Conservation (phyloP, 805 yeast species). For the Blastobotrys parvus region DNA sequence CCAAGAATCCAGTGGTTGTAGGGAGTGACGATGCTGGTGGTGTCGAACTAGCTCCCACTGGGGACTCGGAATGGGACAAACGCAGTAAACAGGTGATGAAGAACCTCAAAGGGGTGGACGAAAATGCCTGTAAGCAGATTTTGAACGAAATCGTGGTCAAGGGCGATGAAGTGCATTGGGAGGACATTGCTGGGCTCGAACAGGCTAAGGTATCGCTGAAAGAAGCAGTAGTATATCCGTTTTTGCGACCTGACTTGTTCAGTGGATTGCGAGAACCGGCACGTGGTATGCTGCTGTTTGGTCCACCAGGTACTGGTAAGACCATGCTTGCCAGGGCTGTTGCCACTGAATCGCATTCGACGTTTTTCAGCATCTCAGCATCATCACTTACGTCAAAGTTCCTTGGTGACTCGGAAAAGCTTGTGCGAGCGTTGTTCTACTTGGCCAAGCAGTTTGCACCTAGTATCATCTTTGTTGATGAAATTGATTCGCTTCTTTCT, state of each 20-base stretch:
- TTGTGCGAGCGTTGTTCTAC: conserved; percentile 80
- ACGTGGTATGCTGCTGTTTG: conserved; percentile 90
- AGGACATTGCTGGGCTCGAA: conserved; percentile 87
- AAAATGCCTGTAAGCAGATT: conserved; percentile 69
- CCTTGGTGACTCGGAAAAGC: conserved; percentile 88
- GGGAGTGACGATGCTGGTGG: conserved; percentile 9
- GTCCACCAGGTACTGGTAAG: conserved; percentile 99
- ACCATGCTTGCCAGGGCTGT: conserved; percentile 97
- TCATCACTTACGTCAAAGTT: conserved; percentile 76
- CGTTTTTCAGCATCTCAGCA: conserved; percentile 86
- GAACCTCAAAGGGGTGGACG: conserved; percentile 60
- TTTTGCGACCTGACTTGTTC: conserved; percentile 86
- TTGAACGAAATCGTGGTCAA: conserved; percentile 79
- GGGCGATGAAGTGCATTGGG: conserved; percentile 92
- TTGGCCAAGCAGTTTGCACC: conserved; percentile 84
- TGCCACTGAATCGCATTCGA: conserved; percentile 88
- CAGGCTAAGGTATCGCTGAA: conserved; percentile 82
- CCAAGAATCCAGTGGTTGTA: neutral
- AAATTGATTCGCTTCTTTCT: conserved; percentile 84
- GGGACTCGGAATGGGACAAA: conserved; percentile 26
- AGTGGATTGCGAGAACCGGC: conserved; percentile 90
- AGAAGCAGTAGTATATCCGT: conserved; percentile 95
- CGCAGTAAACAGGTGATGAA: conserved; percentile 27
- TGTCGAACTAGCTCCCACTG: neutral
- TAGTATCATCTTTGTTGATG: conserved; percentile 90